A percentile compares a stretch with the other conserved stretches of the same genome.
phyloP scores from a whole-genome alignment of 306 rosid species.

The Sesbania bispinosa region DNA sequence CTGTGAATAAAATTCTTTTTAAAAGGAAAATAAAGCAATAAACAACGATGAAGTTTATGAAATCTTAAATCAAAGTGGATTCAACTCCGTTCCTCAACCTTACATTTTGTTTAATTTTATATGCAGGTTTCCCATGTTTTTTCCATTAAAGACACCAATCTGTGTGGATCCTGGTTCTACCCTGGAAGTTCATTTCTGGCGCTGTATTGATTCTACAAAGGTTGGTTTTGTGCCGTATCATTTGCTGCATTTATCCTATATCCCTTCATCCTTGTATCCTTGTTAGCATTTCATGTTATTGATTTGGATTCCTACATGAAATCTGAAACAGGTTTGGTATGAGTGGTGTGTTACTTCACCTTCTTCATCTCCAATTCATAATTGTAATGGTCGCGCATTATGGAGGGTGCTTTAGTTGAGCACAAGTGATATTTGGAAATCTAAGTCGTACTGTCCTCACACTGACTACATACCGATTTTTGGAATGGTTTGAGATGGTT shows the following conservation, averaged over 20 bases:
- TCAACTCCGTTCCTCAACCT: background rate
- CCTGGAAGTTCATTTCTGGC: slow-evolving; percentile 67
- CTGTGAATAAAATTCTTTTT: background rate
- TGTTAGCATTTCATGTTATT: background rate
- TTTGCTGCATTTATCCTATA: background rate
- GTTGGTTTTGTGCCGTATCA: slow-evolving; percentile 24
- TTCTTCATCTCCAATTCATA: slow-evolving; percentile 46
- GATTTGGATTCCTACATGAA: background rate
- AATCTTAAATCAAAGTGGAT: background rate
- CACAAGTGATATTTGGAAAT: no score
- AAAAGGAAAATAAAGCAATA: background rate
- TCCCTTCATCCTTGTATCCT: background rate
- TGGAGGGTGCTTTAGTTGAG: slow-evolving; percentile 61
- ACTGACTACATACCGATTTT: no score
- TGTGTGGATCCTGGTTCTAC: slow-evolving; percentile 45
- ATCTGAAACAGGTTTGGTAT: slow-evolving; percentile 65
- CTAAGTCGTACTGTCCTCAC: no score
- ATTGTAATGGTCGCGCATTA: slow-evolving; percentile 56
- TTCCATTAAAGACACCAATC: slow-evolving; percentile 60
- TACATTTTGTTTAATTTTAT: background rate
- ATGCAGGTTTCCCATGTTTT: slow-evolving; percentile 62
- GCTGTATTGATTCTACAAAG: slow-evolving; percentile 55
- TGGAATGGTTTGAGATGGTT: no score
- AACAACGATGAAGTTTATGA: background rate
- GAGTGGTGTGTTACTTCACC: slow-evolving; percentile 74